Base-by-base conservation (phyloP, 208 protist species). In the Acanthamoeba culbertsoni region DNA sequence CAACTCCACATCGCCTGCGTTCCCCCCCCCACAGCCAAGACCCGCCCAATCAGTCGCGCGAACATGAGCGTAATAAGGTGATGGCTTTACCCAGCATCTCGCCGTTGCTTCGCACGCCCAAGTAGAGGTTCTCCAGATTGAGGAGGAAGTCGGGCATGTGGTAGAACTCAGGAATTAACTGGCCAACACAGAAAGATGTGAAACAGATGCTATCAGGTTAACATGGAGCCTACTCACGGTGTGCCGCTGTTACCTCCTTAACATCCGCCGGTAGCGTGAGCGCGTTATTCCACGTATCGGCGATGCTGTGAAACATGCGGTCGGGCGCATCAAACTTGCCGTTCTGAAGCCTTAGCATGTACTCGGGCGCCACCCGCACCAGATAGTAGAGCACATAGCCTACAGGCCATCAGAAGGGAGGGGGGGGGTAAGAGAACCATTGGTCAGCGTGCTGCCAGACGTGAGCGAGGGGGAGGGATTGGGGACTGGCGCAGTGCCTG, bases 361-460 rank as follows among this genome's bases (percentile, higher is more conserved):
- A 97, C 94, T 98, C 97, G 0, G 98, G 98, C 40, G 96, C 96
- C 33, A 94, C 73, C 46, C 98, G 95, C 1, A 99, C 95, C 3
- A 98, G 94, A 84, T 98, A 99, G 94, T 98, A 99, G 7, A 99
- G 89, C 10, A 99, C 98, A 65, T 98, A 99, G 20, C 95, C 86
- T 77, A n/a, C n/a, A 28, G n/a, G 16, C 12, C n/a, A 31, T 59
- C 23, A n/a, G 51, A 59, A 23, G 14, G 23, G 16, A 14, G 14
- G 16, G n/a, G n/a, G n/a, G n/a, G n/a, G n/a, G n/a, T n/a, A n/a
- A n/a, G n/a, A n/a, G n/a, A n/a, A n/a, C n/a, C n/a, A n/a, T n/a
- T n/a, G n/a, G n/a, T n/a, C n/a, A n/a, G n/a, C n/a, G n/a, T n/a
- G n/a, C n/a, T n/a, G n/a, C n/a, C n/a, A n/a, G n/a, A n/a, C n/a